Conservation (phyloP, 305 asterid genomes). For the Andrographis paniculata region DNA sequence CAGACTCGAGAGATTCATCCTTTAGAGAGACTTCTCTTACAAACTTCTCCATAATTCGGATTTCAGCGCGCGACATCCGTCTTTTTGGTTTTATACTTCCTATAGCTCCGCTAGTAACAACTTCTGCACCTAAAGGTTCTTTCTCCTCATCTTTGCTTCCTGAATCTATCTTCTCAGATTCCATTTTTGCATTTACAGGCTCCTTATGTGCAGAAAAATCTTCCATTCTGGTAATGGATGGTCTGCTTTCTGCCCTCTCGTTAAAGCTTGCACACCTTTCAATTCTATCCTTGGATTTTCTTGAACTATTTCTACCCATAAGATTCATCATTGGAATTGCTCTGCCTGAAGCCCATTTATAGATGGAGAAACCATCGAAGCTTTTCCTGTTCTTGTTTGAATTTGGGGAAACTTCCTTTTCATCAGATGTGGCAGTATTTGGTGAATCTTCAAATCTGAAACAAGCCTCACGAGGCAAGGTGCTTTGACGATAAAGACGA, state of each 20-base stretch:
- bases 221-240: slow-evolving; percentile 7
- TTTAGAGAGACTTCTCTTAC: slow-evolving; percentile 3
- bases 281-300: slow-evolving; percentile 23
- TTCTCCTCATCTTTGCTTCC: slow-evolving; percentile 12
- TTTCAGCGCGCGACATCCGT: slow-evolving; percentile 14
- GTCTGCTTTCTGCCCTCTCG: slow-evolving; percentile 21
- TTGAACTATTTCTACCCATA: slow-evolving; percentile 20
- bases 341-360: slow-evolving; percentile 64
- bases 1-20: slow-evolving; percentile 19
- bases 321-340: slow-evolving; percentile 48
- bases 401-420: slow-evolving; percentile 17
- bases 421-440: slow-evolving; percentile 19
- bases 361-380: slow-evolving; percentile 53
- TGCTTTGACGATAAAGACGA: slow-evolving; percentile 22
- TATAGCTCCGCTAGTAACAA: slow-evolving; percentile 9
- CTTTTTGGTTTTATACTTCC: slow-evolving; percentile 10
- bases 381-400: slow-evolving; percentile 20
- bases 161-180: slow-evolving; percentile 14
- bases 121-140: slow-evolving; percentile 5
- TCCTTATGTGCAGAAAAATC: slow-evolving; percentile 4
- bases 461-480: slow-evolving; percentile 32
- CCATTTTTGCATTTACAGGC: slow-evolving; percentile 13
- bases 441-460: slow-evolving; percentile 25
- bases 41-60: not conserved
- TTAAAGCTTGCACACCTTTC: slow-evolving; percentile 30